A percentile compares a stretch with the other conserved stretches of the same genome.
phyloP scores from a whole-genome alignment of 345 rosid genomes.

The Aquilaria sinensis region DNA sequence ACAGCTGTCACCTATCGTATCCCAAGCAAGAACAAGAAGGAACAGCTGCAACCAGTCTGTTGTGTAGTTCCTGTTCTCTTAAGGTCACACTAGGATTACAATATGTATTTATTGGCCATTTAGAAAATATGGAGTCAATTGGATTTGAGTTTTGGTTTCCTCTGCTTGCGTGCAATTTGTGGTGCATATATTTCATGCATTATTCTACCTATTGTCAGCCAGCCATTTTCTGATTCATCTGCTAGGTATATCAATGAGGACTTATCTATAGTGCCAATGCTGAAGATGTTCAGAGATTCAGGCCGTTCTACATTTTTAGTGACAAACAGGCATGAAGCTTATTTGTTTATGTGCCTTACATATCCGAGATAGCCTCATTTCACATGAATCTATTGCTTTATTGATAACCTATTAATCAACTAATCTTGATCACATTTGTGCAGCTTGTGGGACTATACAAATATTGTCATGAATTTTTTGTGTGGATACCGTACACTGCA shows the following conservation, averaged over 20 bases:
- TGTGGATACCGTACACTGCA: slow-evolving; percentile 41
- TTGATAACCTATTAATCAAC: neutral
- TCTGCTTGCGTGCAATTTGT: neutral
- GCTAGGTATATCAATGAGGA: slow-evolving; percentile 86
- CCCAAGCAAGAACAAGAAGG: too few relatives aligned
- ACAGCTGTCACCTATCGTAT: too few relatives aligned
- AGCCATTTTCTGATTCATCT: neutral
- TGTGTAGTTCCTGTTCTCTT: too few relatives aligned
- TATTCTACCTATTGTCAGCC: too few relatives aligned
- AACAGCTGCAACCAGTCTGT: too few relatives aligned
- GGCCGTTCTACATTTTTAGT: slow-evolving; percentile 95
- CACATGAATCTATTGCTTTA: neutral
- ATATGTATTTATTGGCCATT: too few relatives aligned
- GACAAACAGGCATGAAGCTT: slow-evolving; percentile 69
- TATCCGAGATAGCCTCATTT: neutral
- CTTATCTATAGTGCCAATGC: slow-evolving; percentile 64
- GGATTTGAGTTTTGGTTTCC: neutral
- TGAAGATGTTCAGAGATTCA: slow-evolving; percentile 87
- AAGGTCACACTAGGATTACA: too few relatives aligned
- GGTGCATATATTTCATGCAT: neutral
- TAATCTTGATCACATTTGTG: slow-evolving; percentile 21
- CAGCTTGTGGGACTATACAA: slow-evolving; percentile 99
- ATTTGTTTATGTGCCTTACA: neutral
- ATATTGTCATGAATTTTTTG: slow-evolving; percentile 93
- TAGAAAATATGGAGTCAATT: too few relatives aligned